Percentiles rank a stretch among this genome's conserved stretches.
Evolutionary conservation across 192 early-diverging fungal genomes (phyloP).

Genomic region (Coemansia sp.): DNA sequence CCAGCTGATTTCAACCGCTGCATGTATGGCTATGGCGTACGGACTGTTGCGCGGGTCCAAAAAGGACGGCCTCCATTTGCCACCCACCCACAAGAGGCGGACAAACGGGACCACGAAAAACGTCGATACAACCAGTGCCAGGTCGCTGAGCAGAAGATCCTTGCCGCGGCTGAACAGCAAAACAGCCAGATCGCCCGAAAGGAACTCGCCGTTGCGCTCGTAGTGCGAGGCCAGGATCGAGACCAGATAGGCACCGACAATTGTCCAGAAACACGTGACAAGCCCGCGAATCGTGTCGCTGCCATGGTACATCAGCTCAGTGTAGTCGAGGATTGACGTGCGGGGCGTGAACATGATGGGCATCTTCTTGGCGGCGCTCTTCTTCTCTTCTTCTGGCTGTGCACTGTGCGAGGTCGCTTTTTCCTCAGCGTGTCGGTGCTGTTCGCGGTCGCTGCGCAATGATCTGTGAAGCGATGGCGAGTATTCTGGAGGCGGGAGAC

Average conservation of each 20-base stretch:
- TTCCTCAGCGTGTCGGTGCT: neutral
- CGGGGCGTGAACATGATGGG: constrained; percentile 33
- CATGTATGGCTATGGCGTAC: constrained; percentile 53
- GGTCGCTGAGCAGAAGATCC: constrained; percentile 71
- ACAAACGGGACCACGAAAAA: constrained; percentile 61
- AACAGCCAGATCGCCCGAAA: constrained; percentile 30
- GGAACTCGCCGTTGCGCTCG: constrained; percentile 37
- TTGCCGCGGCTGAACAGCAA: constrained; percentile 55
- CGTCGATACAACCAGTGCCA: constrained; percentile 65
- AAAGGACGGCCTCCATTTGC: constrained; percentile 15
- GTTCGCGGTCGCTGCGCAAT: constrained; percentile 30
- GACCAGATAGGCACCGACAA: constrained; percentile 44
- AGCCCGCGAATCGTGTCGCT: constrained; percentile 48
- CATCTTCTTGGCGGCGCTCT: constrained; percentile 5
- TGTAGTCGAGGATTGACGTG: constrained; percentile 54
- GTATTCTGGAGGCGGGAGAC: constrained; percentile 28
- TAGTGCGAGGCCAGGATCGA: constrained; percentile 44
- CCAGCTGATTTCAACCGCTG: constrained; percentile 60
- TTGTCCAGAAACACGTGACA: constrained; percentile 55
- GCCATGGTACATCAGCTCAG: constrained; percentile 53
- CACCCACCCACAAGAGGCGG: constrained; percentile 35
- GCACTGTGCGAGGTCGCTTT: neutral
- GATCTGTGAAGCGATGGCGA: constrained; percentile 33
- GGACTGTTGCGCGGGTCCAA: constrained; percentile 23
- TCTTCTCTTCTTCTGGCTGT: neutral